Conservation (phyloP, 352 stramenopile genomes). For the Phytophthora brassicae region DNA sequence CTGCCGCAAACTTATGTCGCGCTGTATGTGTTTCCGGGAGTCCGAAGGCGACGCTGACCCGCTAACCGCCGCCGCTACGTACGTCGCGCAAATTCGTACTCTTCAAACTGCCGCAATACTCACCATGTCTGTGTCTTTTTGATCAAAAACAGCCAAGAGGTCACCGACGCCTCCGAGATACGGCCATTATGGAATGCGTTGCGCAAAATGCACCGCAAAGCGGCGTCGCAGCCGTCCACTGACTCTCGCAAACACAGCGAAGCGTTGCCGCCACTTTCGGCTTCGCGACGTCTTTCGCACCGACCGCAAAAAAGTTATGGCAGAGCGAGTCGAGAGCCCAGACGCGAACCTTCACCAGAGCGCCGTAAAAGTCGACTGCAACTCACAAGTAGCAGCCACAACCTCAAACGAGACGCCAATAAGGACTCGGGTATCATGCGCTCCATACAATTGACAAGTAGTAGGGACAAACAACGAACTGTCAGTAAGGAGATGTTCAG, state of each 20-base stretch:
- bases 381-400: constrained; percentile 25
- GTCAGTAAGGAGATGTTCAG: constrained; percentile 17
- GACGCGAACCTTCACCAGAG: constrained; percentile 14
- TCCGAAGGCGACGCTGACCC: constrained; percentile 16
- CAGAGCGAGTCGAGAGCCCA: constrained; percentile 20
- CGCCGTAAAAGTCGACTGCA: constrained; percentile 24
- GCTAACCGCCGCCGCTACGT: constrained; percentile 19
- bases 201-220: constrained; percentile 41
- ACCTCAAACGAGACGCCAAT: constrained; percentile 12
- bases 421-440: constrained; percentile 24
- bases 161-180: constrained; percentile 22
- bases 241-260: constrained; percentile 25
- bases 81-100: too few relatives aligned
- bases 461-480: constrained; percentile 12
- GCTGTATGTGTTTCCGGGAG: constrained; percentile 41
- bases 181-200: constrained; percentile 44
- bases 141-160: constrained; percentile 6
- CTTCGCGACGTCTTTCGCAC: constrained; percentile 16
- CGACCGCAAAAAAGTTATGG: too few relatives aligned
- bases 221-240: constrained; percentile 11
- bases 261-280: constrained; percentile 24
- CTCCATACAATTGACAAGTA: constrained; percentile 24
- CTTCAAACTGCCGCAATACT: too few relatives aligned
- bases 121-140: not conserved
- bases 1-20: constrained; percentile 47